Evolutionary conservation across 768 basidiomycete species (phyloP).

Genomic region (Kwoniella europaea): DNA sequence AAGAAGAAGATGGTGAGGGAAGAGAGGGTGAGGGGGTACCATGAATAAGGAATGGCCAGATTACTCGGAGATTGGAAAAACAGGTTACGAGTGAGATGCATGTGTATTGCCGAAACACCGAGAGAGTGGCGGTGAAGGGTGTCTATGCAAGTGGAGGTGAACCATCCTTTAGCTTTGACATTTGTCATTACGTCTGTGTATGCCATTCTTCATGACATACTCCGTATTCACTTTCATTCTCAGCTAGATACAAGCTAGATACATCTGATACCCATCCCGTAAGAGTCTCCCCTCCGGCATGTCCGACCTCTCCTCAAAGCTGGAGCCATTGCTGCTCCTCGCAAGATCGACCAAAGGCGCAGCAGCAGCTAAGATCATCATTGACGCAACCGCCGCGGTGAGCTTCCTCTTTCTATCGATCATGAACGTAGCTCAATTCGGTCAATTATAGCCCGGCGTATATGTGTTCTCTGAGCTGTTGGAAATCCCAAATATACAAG

Average conservation of each 20-base stretch:
- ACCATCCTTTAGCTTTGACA: neutral
- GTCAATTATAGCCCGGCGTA: constrained; percentile 67
- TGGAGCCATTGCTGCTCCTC: constrained; percentile 87
- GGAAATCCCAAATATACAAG: constrained; percentile 78
- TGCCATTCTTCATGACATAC: no score
- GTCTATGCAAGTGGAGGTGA: constrained; percentile 18
- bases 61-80: neutral
- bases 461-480: constrained; percentile 91
- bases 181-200: constrained; percentile 1
- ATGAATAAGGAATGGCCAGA: constrained; percentile 18
- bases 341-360: constrained; percentile 91
- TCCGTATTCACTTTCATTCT: no score
- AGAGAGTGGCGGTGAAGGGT: neutral
- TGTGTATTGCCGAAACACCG: constrained; percentile 3
- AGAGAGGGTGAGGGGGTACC: neutral
- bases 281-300: constrained; percentile 17
- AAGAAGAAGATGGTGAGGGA: constrained; percentile 17
- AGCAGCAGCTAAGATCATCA: constrained; percentile 78
- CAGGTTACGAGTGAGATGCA: neutral
- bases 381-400: constrained; percentile 79
- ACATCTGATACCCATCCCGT: no score
- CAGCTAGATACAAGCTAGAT: no score
- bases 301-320: constrained; percentile 30
- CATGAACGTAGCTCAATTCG: constrained; percentile 13
- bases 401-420: constrained; percentile 9